Evolutionary conservation across 345 rosid species (phyloP).

Genomic region (Syzygium aromaticum): DNA sequence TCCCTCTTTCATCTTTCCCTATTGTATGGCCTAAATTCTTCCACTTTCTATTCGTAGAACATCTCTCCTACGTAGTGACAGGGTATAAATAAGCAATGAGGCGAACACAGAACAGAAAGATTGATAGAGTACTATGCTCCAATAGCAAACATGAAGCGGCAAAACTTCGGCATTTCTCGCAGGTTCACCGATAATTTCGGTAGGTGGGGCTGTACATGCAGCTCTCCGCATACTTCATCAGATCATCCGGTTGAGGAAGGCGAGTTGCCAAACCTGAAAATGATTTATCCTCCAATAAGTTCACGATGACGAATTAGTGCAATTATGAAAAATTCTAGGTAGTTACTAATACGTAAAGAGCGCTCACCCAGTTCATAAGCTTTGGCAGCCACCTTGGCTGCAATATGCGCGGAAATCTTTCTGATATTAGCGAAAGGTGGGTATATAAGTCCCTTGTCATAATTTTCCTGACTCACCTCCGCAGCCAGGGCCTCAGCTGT

Average conservation of each 20-base stretch:
- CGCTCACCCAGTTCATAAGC: conserved; percentile 87
- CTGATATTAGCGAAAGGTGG: conserved; percentile 86
- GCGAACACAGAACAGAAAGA: neutral
- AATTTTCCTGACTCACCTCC: conserved; percentile 67
- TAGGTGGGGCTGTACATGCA: conserved; percentile 91
- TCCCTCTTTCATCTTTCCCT: neutral
- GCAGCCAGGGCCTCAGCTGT: conserved; percentile 91
- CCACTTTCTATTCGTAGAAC: neutral
- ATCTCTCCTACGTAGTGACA: neutral
- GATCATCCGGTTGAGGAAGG: conserved; percentile 72
- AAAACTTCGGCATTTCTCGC: neutral
- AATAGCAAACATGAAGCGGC: neutral
- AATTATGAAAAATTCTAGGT: neutral
- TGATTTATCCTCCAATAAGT: neutral
- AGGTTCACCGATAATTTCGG: conserved; percentile 46
- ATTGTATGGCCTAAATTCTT: neutral
- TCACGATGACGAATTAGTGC: neutral
- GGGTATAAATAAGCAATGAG: neutral
- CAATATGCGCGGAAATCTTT: conserved; percentile 89
- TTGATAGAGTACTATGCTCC: neutral
- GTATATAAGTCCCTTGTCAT: conserved; percentile 70
- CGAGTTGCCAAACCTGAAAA: conserved; percentile 73
- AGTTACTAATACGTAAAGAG: neutral
- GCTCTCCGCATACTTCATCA: conserved; percentile 70
- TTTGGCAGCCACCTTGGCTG: conserved; percentile 82